Evolutionary conservation across 495 filamentous ascomycete genomes (phyloP), one percentile per base, ranked within the genome.

Genomic region (Daldinia loculata): DNA sequence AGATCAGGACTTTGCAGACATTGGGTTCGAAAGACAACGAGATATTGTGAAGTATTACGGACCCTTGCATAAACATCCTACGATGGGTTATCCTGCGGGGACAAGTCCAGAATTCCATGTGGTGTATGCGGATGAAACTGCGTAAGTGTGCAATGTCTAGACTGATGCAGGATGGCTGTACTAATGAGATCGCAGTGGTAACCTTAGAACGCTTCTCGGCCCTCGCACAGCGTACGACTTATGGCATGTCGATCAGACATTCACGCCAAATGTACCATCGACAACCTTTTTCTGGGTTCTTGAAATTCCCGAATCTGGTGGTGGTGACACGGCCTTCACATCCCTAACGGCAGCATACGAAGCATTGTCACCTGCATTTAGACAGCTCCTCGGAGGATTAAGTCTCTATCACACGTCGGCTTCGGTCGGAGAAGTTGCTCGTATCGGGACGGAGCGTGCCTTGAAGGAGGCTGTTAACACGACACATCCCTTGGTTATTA

Each of bases 191-290:
- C 85, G 84, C 26, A 84, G 85, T 7, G 86, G 88, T 48, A 80
- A 76, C 38, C 81, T 79, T 12, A 80, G 81, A 38, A 74, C 80
- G 9, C 41, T 66, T 26, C 30, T 66, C 8, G 24, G 79, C 80
- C 60, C 88, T 87, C 78, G 82, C 88, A 36, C 79, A 82, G 52
- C 84, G 69, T 85, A 84, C 9, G 82, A 88, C 7, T 83, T 84
- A 34, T 91, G 89, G 89, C 89, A 92, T 75, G 87, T 86, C 2
- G 89, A 92, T 56, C 84, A 89, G 19, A 86, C 86, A 7, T 90
- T 88, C 61, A 89, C 91, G 71, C 80, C 85, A 55, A 89, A 91
- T 76, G 88, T 89, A 8, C 88, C 89, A 0, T 88, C 88, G 6
- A 89, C 86, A 0, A 91, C 89, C 0, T 89, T 91, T 77, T 70